phyloP scores from a whole-genome alignment of 2,329 filamentous ascomycete genomes.

The Alternaria arborescens region DNA sequence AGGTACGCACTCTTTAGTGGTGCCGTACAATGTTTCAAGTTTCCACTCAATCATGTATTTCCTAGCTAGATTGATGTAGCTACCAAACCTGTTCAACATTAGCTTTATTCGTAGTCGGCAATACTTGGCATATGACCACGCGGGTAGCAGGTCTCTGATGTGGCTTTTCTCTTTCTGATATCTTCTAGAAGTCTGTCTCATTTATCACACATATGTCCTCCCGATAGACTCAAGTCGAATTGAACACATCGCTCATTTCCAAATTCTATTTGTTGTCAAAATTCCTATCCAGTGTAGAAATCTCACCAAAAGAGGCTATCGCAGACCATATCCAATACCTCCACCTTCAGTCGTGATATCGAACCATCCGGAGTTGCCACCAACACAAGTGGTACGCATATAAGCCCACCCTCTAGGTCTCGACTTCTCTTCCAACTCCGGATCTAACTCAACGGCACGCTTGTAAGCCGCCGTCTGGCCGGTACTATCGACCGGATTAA shows the following conservation, averaged over 20 bases:
- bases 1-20: neutral
- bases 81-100: neutral
- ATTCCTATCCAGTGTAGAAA: neutral
- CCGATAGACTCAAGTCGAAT: neutral
- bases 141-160: neutral
- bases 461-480: slow-evolving; percentile 2
- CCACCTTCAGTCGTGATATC: slow-evolving; percentile 3
- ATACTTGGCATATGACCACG: neutral
- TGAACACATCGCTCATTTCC: neutral
- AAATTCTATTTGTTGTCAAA: neutral
- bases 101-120: neutral
- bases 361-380: neutral
- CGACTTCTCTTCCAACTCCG: neutral
- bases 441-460: neutral
- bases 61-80: neutral
- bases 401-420: neutral
- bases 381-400: neutral
- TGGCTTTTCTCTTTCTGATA: neutral
- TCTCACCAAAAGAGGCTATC: neutral
- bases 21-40: neutral
- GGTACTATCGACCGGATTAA: neutral
- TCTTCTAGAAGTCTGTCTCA: neutral
- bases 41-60: neutral
- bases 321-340: neutral
- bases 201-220: neutral